These are phyloP conservation scores for Rhodomyrtus tomentosa DNA, from an alignment of 345 rosid species.

Conservation along the genomic window DNA sequence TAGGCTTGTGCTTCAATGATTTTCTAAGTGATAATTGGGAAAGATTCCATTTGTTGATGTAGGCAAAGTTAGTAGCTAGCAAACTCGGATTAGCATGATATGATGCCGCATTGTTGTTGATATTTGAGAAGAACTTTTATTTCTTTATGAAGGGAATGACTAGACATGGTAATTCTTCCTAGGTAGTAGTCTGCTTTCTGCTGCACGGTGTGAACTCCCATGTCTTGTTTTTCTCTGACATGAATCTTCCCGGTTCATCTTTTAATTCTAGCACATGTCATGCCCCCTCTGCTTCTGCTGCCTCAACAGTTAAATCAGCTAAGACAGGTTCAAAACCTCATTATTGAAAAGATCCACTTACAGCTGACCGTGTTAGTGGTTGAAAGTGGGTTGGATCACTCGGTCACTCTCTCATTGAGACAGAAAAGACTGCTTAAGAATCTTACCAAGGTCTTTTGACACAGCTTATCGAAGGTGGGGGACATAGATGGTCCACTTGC, in stretches of 20 bases:
- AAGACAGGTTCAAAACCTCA: slow-evolving; percentile 7
- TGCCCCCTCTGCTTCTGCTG: background rate
- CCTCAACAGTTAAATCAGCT: slow-evolving; percentile 3
- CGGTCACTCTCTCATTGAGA: slow-evolving; percentile 11
- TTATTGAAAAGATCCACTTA: slow-evolving; percentile 16
- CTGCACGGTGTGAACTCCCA: background rate
- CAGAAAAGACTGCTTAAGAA: slow-evolving; percentile 23
- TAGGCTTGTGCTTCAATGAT: background rate
- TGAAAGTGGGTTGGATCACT: slow-evolving; percentile 15
- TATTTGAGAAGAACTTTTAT: background rate
- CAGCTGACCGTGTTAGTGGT: slow-evolving; percentile 6
- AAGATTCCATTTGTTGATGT: background rate
- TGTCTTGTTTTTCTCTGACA: background rate
- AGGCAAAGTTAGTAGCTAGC: background rate
- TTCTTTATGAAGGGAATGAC: background rate
- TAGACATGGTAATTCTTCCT: background rate
- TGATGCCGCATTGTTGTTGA: background rate
- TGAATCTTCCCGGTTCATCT: background rate
- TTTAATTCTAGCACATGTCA: background rate
- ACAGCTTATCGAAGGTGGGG: slow-evolving; percentile 25
- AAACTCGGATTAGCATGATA: background rate
- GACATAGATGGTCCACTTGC: slow-evolving; percentile 40
- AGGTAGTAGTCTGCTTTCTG: background rate
- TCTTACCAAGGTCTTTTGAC: slow-evolving; percentile 14
- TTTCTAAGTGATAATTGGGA: background rate